These are phyloP conservation scores for Annona cherimola DNA, from an alignment of 164 flowering plant species.

Conservation along the genomic window DNA sequence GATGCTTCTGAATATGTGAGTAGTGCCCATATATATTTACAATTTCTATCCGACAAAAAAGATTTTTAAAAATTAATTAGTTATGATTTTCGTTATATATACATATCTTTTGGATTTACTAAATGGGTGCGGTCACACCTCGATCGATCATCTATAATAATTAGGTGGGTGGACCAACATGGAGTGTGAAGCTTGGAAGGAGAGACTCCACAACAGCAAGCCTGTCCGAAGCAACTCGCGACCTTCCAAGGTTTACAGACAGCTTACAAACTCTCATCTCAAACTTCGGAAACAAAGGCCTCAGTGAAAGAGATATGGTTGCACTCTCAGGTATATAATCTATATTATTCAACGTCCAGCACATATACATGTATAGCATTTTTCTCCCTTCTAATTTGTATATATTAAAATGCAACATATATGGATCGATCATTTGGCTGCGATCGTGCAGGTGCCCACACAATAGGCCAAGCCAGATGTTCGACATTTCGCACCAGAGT, in stretches of 20 bases:
- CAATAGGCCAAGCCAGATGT: constrained; percentile 38
- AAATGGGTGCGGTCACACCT: too few species aligned
- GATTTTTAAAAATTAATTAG: too few species aligned
- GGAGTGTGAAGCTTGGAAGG: constrained; percentile 23
- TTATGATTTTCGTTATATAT: too few species aligned
- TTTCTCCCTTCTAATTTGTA: neutral
- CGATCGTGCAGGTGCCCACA: constrained; percentile 35
- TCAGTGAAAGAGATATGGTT: constrained; percentile 8
- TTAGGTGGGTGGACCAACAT: constrained; percentile 5
- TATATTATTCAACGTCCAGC: neutral
- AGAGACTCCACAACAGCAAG: constrained; percentile 14
- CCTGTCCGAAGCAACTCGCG: neutral
- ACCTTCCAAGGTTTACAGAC: constrained; percentile 6
- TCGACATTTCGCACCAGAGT: constrained; percentile 21
- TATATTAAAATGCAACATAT: too few species aligned
- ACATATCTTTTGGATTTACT: too few species aligned
- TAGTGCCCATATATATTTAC: too few species aligned
- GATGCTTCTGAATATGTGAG: constrained; percentile 15
- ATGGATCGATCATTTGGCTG: too few species aligned
- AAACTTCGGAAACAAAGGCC: neutral
- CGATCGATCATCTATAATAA: too few species aligned
- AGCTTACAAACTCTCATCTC: neutral
- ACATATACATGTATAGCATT: too few species aligned
- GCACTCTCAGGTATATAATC: constrained; percentile 8
- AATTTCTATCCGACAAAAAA: neutral